phyloP scores from a whole-genome alignment of 139 green algal genomes.

The Closterium sp. region DNA sequence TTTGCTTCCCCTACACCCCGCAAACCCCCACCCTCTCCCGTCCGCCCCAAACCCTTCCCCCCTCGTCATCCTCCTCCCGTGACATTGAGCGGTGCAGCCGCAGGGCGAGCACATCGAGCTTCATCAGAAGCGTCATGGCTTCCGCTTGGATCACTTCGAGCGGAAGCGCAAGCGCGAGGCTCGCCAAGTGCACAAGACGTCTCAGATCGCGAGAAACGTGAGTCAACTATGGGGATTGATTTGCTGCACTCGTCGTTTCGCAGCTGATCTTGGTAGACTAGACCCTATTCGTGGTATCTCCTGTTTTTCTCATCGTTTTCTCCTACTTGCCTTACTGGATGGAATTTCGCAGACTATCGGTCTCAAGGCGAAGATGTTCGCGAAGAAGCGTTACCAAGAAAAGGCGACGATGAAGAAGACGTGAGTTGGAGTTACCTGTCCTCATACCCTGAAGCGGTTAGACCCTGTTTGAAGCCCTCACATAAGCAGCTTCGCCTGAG shows the following conservation, averaged over 20 bases:
- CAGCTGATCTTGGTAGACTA: background rate
- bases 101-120: conserved; percentile 99
- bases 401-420: conserved; percentile 99
- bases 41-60: background rate
- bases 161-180: conserved; percentile 94
- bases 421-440: conserved; percentile 16
- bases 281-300: background rate
- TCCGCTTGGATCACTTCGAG: conserved; percentile 84
- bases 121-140: conserved; percentile 90
- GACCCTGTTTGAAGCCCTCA: background rate
- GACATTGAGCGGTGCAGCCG: conserved; percentile 58
- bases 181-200: conserved; percentile 84
- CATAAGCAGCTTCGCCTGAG: no score
- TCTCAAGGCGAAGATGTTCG: conserved; percentile 96
- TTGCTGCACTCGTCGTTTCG: background rate
- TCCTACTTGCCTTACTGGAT: background rate
- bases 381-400: conserved; percentile 94
- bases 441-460: background rate
- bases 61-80: background rate
- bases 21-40: background rate
- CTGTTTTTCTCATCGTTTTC: background rate
- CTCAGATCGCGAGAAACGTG: conserved; percentile 71
- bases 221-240: background rate
- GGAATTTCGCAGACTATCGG: conserved; percentile 68
- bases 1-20: background rate